Base-by-base conservation (phyloP, 2,329 filamentous ascomycete genomes). In the Nigrospora oryzae region DNA sequence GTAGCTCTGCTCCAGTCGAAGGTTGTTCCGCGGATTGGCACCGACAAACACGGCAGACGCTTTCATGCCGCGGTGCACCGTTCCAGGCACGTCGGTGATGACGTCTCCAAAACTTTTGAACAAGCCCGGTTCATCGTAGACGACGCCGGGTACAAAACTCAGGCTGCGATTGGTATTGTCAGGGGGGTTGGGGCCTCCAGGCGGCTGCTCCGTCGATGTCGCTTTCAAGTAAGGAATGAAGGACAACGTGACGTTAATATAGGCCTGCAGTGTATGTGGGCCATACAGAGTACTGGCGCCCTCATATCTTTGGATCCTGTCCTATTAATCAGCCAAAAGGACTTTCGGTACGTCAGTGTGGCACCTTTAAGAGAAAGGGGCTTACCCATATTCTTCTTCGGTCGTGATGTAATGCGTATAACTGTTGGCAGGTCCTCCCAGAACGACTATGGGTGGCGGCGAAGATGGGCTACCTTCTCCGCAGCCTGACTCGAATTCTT, bases 251-350 rank as follows among this genome's bases (percentile, higher is more conserved):
- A 89, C 71, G 58, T 94, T 87, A 63, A 95, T 84, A 65, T 93
- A 90, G 0, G 88, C 90, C 15, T 84, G 81, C n/a, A 95, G 71
- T 0, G 87, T 91, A 59, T 89, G 83, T 0, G 79, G 86, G 0
- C 90, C 90, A 60, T 90, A 91, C 2, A 96, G 73, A 0, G 90
- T 96, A 4, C 85, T 90, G 1, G 87, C 90, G 33, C 89, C 90
- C 66, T 96, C 90, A 61, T 95, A 95, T 32, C 90, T 82, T 64
- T 96, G 90, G 40, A 90, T 75, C 13, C 68, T 66, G 60, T 58
- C 49, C 62, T 53, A 5, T 50, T 48, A 5, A 54, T 63, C 42
- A 48, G 40, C 33, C 17, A 15, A 8, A 65, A 48, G 40, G 19
- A 31, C 17, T 23, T 66, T 66, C 51, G 64, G 64, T 6, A 38